Base-by-base conservation (phyloP, 2,329 filamentous ascomycete species). In the Colletotrichum lupini region DNA sequence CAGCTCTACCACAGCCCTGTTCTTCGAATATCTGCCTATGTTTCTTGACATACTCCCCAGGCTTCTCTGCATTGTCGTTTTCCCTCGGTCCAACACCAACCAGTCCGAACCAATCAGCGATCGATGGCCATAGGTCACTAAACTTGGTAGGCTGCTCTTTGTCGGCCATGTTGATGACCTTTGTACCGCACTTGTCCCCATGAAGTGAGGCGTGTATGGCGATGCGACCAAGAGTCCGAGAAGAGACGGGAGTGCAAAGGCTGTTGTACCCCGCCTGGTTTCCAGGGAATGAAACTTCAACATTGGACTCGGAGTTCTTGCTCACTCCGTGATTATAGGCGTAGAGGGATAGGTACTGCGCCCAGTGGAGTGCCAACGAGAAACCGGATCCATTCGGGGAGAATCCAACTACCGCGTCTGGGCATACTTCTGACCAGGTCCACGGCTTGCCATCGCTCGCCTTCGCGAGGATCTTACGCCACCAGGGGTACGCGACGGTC, bases 341-440 rank as follows among this genome's bases (percentile, higher is more conserved):
- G 55, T 81, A 83, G 1, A 84, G 75, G 5, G 81, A 82, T 1
- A 84, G 78, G 42, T 83, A 84, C 70, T 83, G 82, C 1, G 79
- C 81, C 83, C 82, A 85, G 75, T 84, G 82, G 1, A 83, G 76
- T 0, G 82, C 81, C 3, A 85, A 76, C 0, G 78, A 80, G 62
- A 78, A 84, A 8, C 77, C 78, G 0, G 81, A 83, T 4, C 82
- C 82, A 28, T 82, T 81, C 3, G 83, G 83, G 2, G 80, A 83
- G 69, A 84, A 84, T 1, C 82, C 83, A 11, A 84, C 77, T 22
- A 84, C 79, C 1, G 75, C 79, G 62, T 84, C 82, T 1, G 82
- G 82, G 32, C 82, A 85, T 1, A 84, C 72, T 69, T 85, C 83
- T 24, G 78, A 78, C 82, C 82, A 84, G 0, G 79, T 78, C 83